phyloP scores from a whole-genome alignment of 495 filamentous ascomycete species.

The Ascodesmis nigricans region DNA sequence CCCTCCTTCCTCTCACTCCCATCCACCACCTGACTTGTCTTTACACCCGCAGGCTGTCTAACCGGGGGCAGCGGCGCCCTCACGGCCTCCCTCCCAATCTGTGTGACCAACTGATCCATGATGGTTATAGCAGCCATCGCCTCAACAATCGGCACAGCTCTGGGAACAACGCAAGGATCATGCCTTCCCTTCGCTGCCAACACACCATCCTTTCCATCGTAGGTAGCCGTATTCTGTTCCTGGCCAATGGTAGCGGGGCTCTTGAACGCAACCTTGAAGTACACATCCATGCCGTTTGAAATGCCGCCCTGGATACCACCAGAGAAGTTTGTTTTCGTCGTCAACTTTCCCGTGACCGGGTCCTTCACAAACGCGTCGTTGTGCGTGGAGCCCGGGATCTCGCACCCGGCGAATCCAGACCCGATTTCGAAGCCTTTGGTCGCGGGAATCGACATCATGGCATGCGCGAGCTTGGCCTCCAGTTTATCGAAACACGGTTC shows the following conservation, averaged over 20 bases:
- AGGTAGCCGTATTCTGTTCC: slow-evolving; percentile 66
- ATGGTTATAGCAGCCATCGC: slow-evolving; percentile 81
- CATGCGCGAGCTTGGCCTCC: slow-evolving; percentile 80
- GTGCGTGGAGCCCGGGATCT: slow-evolving; percentile 73
- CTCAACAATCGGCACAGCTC: slow-evolving; percentile 90
- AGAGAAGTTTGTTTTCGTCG: slow-evolving; percentile 87
- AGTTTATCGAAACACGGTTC: slow-evolving; percentile 95
- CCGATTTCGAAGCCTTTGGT: slow-evolving; percentile 96
- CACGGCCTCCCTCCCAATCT: slow-evolving; percentile 45
- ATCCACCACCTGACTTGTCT: slow-evolving; percentile 6
- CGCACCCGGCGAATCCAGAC: slow-evolving; percentile 74
- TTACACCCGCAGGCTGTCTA: slow-evolving; percentile 19
- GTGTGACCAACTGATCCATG: slow-evolving; percentile 77
- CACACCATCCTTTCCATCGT: slow-evolving; percentile 49
- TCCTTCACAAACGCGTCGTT: slow-evolving; percentile 67
- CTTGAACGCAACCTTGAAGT: slow-evolving; percentile 93
- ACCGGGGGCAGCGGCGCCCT: slow-evolving; percentile 32
- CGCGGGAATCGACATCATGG: slow-evolving; percentile 91
- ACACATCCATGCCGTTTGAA: slow-evolving; percentile 81
- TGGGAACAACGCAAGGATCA: slow-evolving; percentile 85
- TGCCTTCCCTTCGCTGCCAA: slow-evolving; percentile 89
- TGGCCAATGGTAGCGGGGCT: slow-evolving; percentile 87
- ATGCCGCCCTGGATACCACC: slow-evolving; percentile 96
- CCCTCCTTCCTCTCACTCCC: slow-evolving; percentile 9
- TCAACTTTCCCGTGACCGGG: slow-evolving; percentile 30